Base-by-base conservation (phyloP, 495 filamentous ascomycete species). In the Penicillium canescens region DNA sequence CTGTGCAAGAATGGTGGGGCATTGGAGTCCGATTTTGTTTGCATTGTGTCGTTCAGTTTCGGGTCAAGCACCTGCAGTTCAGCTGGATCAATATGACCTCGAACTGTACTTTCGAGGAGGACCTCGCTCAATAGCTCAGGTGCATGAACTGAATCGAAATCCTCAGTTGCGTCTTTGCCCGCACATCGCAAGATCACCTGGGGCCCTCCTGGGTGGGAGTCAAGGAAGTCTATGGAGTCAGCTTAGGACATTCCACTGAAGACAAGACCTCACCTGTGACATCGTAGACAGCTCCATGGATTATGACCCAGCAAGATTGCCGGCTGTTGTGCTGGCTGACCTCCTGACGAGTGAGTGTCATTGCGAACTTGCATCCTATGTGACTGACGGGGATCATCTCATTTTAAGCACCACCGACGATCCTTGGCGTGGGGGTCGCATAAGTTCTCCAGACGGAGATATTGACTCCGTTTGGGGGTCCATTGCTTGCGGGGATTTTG, bases 111-210 rank as follows among this genome's bases (percentile, higher is more conserved):
- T 12, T 54, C 11, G 1, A 67, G 65, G 2, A 73, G 54, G 1
- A 59, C 54, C 26, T 70, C 56, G 2, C 40, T 43, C 4, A 75
- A 36, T 0, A 67, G 18, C 4, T 92, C 88, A 9, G 84, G 81
- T 16, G 90, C 83, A 63, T 96, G 90, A 54, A 92, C 88, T 1
- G 89, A 87, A 35, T 91, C 88, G 68, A 88, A 95, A 65, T 86
- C 90, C 49, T 86, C 85, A 4, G 90, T 93, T 6, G 90, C 91
- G 74, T 96, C 91, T 72, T 86, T 90, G 36, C 91, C 90, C 5
- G 90, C 91, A 72, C 89, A 90, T 62, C 89, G 89, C 49, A 96
- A 77, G 54, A 96, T 92, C 55, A 92, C 88, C 49, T 83, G 81
- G 34, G 78, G 73, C 1, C 91, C 91, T 10, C 91, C 91, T 3